These are phyloP conservation scores for Tolypocladium inflatum DNA, from an alignment of 2,329 filamentous ascomycete genomes.

Conservation along the genomic window DNA sequence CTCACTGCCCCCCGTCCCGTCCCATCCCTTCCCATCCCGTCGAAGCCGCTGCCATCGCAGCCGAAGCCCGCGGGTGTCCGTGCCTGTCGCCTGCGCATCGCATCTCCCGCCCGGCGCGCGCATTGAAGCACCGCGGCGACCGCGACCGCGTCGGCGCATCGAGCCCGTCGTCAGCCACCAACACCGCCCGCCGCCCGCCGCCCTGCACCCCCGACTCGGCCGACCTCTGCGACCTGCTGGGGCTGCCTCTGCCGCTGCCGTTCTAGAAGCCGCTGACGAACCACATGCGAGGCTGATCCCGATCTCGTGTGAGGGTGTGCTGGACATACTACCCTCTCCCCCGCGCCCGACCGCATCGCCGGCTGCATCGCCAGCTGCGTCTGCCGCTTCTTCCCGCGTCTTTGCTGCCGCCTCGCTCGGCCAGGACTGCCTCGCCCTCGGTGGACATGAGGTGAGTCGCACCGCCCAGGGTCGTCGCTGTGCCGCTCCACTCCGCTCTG, in stretches of 20 bases:
- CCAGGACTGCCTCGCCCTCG: background rate
- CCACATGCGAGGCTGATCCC: conserved; percentile 5
- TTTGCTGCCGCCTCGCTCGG: background rate
- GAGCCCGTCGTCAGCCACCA: background rate
- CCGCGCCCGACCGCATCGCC: conserved; percentile 1
- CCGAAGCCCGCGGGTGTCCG: background rate
- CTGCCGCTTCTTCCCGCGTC: background rate
- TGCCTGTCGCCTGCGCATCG: background rate
- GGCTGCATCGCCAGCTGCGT: background rate
- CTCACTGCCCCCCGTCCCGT: background rate
- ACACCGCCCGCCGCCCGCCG: background rate
- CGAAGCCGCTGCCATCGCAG: background rate
- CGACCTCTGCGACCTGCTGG: background rate
- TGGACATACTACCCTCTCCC: conserved; percentile 1
- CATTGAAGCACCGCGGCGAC: background rate
- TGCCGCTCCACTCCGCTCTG: background rate
- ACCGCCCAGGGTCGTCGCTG: background rate
- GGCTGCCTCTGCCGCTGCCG: background rate
- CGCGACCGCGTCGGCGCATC: background rate
- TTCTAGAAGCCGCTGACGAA: conserved; percentile 4
- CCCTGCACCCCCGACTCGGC: background rate
- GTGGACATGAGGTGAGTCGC: conserved; percentile 1
- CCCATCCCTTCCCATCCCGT: background rate
- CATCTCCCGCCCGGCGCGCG: background rate
- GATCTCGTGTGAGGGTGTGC: conserved; percentile 4